Evolutionary conservation across 306 rosid species (phyloP).

Genomic region (Leucaena leucocephala): DNA sequence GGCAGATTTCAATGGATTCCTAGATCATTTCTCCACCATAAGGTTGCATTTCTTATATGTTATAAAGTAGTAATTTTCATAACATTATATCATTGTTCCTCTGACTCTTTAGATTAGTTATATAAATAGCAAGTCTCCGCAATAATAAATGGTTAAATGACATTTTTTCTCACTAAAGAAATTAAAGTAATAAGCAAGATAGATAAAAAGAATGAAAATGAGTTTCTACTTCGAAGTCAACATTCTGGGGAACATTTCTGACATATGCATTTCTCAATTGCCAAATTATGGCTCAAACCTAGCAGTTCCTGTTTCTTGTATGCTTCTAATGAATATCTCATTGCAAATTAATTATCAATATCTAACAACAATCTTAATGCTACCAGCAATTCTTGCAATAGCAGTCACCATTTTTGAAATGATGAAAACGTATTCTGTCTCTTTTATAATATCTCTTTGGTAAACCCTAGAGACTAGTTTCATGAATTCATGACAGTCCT

Average conservation of each 20-base stretch:
- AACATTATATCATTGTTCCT: neutral
- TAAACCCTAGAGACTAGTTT: conserved; percentile 43
- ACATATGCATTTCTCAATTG: neutral
- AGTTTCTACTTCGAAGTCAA: neutral
- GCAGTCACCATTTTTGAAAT: conserved; percentile 46
- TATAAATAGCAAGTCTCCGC: neutral
- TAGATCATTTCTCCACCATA: neutral
- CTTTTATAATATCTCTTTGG: conserved; percentile 41
- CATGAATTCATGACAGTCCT: conserved; percentile 39
- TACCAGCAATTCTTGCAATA: conserved; percentile 37
- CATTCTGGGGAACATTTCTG: neutral
- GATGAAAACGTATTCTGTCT: conserved; percentile 45
- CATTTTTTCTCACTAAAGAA: neutral
- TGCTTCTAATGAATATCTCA: neutral
- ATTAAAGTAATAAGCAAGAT: neutral
- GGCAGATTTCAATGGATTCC: neutral
- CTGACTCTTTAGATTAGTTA: neutral
- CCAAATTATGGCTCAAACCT: conserved; percentile 16
- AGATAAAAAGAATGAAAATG: neutral
- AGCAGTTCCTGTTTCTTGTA: neutral
- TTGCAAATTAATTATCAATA: neutral
- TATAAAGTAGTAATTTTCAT: too few relatives aligned
- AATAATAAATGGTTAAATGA: neutral
- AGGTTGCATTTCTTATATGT: neutral
- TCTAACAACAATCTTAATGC: neutral